Evolutionary conservation across 1,284 basidiomycete species (phyloP), one percentile per base, ranked within the genome.

Genomic region (Inonotus hispidus): DNA sequence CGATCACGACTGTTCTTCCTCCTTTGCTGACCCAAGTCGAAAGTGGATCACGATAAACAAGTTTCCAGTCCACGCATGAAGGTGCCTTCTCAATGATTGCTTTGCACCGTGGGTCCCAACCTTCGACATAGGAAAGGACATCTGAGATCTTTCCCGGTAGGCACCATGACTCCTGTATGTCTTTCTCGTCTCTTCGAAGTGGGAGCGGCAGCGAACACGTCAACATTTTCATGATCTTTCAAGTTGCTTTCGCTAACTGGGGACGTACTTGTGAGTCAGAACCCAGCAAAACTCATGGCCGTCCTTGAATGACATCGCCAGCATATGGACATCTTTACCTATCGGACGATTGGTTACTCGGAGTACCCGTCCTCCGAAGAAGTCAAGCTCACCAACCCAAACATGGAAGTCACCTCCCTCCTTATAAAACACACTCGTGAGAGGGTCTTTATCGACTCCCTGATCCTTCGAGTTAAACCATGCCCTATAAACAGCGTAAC

Each of bases 91-190:
- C 60, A 43, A 63, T 53, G 29, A 63, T 41, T 8, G 63, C 58
- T 10, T 59, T 35, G 21, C 59, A 57, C 39, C 59, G 53, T 1
- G 65, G 62, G 35, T 67, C 67, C 65, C 66, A 68, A 2, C 61
- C 61, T 16, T 67, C 61, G 35, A 67, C 63, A 1, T 65, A 55
- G 7, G 57, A 61, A 21, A 66, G 61, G 25, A 59, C 60, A 46
- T 63, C 66, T 56, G 68, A 66, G 50, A 68, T 66, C 64, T 61
- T 64, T 47, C 65, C 66, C 2, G 61, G 62, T 6, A 63, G 60
- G n/a, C 58, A 64, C 64, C 65, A 66, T 41, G 65, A 66, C 56
- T 68, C 67, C 41, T 63, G 63, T 46, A 69, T 65, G 53, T 66
- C 69, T 14, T 66, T 52, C 39, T 60, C 60, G 27, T 66, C 61